Conservation (phyloP, 2,329 filamentous ascomycete species). For the Ustulina deusta region DNA sequence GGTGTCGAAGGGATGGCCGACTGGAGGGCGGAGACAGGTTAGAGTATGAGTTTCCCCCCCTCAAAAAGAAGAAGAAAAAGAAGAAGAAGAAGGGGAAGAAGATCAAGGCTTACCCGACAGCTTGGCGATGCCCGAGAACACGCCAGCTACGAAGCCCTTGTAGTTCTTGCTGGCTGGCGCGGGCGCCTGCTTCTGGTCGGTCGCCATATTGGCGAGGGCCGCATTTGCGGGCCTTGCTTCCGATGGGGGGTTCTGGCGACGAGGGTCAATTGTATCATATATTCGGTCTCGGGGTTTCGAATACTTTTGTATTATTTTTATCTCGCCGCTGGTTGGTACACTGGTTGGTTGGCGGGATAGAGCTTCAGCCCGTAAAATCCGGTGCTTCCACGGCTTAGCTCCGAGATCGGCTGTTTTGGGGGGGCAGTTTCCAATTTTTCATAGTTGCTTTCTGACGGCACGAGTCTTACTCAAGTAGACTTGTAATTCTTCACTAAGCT, state of each 20-base stretch:
- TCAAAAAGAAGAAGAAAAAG: no score
- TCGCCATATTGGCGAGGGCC: conserved; percentile 45
- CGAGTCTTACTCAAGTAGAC: no score
- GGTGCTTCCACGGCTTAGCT: neutral
- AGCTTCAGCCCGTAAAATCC: conserved; percentile 16
- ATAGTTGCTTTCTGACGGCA: no score
- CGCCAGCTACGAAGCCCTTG: conserved; percentile 96
- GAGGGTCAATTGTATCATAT: neutral
- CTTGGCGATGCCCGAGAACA: conserved; percentile 94
- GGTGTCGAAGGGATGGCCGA: conserved; percentile 88
- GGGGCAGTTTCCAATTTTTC: neutral
- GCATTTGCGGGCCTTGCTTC: conserved; percentile 33
- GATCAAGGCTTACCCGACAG: conserved; percentile 72
- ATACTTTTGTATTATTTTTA: neutral
- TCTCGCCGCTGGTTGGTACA: neutral
- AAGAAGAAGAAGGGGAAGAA: neutral
- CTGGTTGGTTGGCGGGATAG: neutral
- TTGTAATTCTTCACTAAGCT: no score
- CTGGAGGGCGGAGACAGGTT: conserved; percentile 49
- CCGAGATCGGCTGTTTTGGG: conserved; percentile 14
- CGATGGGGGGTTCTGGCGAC: no score
- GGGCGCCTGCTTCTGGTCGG: conserved; percentile 52
- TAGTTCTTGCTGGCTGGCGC: conserved; percentile 68
- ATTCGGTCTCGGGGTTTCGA: neutral
- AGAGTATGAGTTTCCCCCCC: no score